Percentiles rank a stretch among this genome's conserved stretches.
Conservation (phyloP, 768 basidiomycete species). For the Rhizopogon salebrosus region DNA sequence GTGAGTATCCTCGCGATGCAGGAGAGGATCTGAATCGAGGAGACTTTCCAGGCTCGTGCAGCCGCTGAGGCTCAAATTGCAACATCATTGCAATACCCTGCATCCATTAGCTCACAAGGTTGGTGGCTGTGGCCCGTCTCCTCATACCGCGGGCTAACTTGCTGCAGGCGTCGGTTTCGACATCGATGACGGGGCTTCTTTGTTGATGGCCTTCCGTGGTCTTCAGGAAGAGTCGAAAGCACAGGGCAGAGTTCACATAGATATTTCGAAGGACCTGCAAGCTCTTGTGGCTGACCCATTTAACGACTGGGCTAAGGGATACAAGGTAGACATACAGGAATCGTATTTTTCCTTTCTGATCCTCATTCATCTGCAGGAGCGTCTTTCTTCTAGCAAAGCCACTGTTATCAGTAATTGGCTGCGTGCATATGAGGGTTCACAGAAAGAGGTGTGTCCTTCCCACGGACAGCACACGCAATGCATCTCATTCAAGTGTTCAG, state of each 20-base stretch:
- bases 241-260: slow-evolving; percentile 73
- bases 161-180: slow-evolving; percentile 56
- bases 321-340: slow-evolving; percentile 45
- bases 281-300: slow-evolving; percentile 79
- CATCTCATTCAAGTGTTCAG: slow-evolving; percentile 19
- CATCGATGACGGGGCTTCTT: slow-evolving; percentile 80
- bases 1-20: slow-evolving; percentile 38
- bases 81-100: slow-evolving; percentile 46
- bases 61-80: slow-evolving; percentile 65
- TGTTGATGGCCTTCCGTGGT: slow-evolving; percentile 75
- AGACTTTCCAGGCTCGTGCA: slow-evolving; percentile 58
- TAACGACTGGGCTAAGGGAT: slow-evolving; percentile 67
- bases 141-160: slow-evolving; percentile 4
- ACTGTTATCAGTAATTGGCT: slow-evolving; percentile 65
- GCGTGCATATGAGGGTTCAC: slow-evolving; percentile 63
- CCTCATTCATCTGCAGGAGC: slow-evolving; percentile 37
- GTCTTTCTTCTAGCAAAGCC: slow-evolving; percentile 52
- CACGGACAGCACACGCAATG: no score
- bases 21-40: slow-evolving; percentile 5
- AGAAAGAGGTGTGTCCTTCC: slow-evolving; percentile 46
- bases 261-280: slow-evolving; percentile 69
- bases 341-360: not conserved
- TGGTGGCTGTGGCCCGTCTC: slow-evolving; percentile 14
- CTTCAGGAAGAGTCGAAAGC: slow-evolving; percentile 65
- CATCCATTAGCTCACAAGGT: slow-evolving; percentile 48